Base-by-base conservation (phyloP, 2,329 filamentous ascomycete genomes). In the Ramularia endophylla region DNA sequence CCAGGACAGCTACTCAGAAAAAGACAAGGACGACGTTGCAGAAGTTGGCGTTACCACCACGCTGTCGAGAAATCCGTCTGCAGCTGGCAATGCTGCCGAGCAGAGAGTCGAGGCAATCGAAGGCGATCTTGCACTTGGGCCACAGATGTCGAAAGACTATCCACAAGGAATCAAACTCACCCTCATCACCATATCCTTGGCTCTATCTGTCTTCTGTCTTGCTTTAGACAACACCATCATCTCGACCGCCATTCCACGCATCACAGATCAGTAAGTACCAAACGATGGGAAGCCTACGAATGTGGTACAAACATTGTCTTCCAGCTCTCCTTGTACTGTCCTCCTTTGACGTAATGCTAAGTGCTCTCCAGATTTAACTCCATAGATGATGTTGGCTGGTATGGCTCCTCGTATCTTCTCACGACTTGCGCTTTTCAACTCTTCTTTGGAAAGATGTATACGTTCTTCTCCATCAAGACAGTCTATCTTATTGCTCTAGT, bases 201-300 rank as follows among this genome's bases (percentile, higher is more conserved):
- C 57, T 40, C 50, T 66, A n/a, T 56, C 60, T 2, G 56, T 63
- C 18, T 60, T 63, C 44, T 59, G 53, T 36, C 53, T 63, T 45
- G 53, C 57, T 4, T 43, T 60, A 12, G 67, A 72, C 54, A 68
- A 69, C 45, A 72, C 68, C n/a, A 71, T 71, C 44, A 68, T 72
- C 32, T 61, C 64, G 9, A 71, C 68, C 2, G 70, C 70, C 4
- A 71, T 73, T 34, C 68, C 69, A 8, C 57, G 59, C 18, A 72
- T 73, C 46, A 72, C 70, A 2, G 65, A 71, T 58, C 58, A 71
- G 36, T 72, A 70, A 57, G 59, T 68, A 15, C 60, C 66, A 5
- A 58, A 70, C 36, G 65, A 71, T 71, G 68, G 22, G 68, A 68
- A 66, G 40, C 38, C 22, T 7, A 36, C 46, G 5, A 3, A 28